A percentile compares a stretch with the other conserved stretches of the same genome.
These are phyloP conservation scores for Botryotinia globosa DNA, from an alignment of 2,329 filamentous ascomycete genomes.

Conservation along the genomic window DNA sequence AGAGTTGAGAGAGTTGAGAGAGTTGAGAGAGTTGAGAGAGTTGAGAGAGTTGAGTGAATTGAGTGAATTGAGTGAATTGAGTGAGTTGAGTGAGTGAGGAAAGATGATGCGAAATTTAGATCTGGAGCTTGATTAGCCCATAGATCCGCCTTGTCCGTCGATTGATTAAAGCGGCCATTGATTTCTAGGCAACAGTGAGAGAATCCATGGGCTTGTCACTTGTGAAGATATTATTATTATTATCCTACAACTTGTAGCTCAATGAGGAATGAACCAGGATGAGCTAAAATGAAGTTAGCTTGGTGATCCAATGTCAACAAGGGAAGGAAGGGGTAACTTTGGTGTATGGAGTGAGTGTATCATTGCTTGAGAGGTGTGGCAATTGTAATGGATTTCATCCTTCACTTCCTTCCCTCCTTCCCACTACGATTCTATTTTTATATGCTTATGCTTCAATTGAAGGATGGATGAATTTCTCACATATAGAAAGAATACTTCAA, in stretches of 20 bases:
- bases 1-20: too few species aligned
- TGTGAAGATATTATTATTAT: too few species aligned
- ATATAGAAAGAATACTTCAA: not conserved
- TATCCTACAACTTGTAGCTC: too few species aligned
- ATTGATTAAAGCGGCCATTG: not conserved
- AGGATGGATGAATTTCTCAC: not conserved
- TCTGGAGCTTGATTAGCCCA: not conserved
- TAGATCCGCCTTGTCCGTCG: not conserved
- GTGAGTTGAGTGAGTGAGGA: not conserved
- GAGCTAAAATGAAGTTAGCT: not conserved
- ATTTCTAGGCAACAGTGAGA: constrained; percentile 10
- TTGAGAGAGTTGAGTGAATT: too few species aligned
- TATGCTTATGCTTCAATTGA: not conserved
- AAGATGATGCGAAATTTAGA: not conserved
- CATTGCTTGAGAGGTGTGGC: not conserved
- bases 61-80: too few species aligned
- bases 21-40: too few species aligned
- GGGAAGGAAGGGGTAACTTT: too few species aligned
- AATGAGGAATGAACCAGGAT: not conserved
- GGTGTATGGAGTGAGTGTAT: not conserved
- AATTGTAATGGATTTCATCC: not conserved
- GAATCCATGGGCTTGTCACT: constrained; percentile 4
- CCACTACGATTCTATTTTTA: not conserved
- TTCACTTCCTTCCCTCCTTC: not conserved
- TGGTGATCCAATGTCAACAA: not conserved